Percentiles rank a stretch among this genome's conserved stretches.
Conservation (phyloP, 345 rosid genomes). For the Eutrema japonicum region DNA sequence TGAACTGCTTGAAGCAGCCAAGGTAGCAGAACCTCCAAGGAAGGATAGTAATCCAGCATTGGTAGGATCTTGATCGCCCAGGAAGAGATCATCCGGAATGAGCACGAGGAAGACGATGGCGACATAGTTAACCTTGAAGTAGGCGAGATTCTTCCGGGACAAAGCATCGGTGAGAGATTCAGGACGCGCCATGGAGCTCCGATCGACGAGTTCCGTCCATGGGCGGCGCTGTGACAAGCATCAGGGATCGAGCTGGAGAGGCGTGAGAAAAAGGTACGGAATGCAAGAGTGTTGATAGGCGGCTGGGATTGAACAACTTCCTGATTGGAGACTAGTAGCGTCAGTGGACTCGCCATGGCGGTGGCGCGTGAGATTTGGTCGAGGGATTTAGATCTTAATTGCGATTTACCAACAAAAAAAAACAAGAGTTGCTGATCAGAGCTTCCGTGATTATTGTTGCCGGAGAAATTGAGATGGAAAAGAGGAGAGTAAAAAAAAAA, state of each 20-base stretch:
- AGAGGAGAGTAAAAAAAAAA: no score
- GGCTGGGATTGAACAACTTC: slow-evolving; percentile 58
- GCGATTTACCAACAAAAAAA: background rate
- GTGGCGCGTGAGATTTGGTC: slow-evolving; percentile 25
- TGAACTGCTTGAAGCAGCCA: slow-evolving; percentile 50
- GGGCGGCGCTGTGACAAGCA: slow-evolving; percentile 81
- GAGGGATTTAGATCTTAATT: slow-evolving; percentile 6
- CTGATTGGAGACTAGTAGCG: slow-evolving; percentile 61
- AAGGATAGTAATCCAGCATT: slow-evolving; percentile 68
- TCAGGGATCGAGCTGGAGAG: slow-evolving; percentile 70
- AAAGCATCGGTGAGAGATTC: slow-evolving; percentile 67
- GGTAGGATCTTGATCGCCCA: slow-evolving; percentile 76
- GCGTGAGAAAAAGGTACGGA: slow-evolving; percentile 73
- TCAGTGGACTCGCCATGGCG: slow-evolving; percentile 56
- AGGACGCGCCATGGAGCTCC: slow-evolving; percentile 62
- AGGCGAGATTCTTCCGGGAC: slow-evolving; percentile 62
- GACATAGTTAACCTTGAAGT: slow-evolving; percentile 77
- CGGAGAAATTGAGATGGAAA: no score
- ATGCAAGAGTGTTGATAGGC: slow-evolving; percentile 72
- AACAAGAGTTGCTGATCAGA: background rate
- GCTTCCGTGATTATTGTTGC: no score
- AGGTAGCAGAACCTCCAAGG: slow-evolving; percentile 69
- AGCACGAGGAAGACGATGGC: slow-evolving; percentile 63
- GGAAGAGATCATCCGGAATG: slow-evolving; percentile 80
- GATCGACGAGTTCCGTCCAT: slow-evolving; percentile 73